Conservation (phyloP, 2,329 filamentous ascomycete genomes). For the Xylariaceae sp. region DNA sequence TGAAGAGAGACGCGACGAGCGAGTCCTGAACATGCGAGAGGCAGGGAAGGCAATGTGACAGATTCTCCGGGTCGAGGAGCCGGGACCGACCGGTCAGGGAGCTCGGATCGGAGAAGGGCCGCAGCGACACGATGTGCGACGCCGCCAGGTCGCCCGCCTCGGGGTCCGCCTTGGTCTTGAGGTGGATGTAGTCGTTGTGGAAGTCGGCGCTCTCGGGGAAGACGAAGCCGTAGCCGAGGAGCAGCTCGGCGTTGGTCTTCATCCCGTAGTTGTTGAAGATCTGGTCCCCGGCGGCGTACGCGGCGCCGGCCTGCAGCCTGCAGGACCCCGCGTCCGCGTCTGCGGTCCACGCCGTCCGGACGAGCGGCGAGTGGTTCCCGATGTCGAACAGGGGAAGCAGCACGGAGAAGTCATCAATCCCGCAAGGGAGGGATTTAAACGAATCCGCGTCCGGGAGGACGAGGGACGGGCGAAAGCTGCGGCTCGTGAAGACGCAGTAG, state of each 20-base stretch:
- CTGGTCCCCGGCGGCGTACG: conserved; percentile 39
- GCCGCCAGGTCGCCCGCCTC: conserved; percentile 19
- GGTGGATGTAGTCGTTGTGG: conserved; percentile 54
- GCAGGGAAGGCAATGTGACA: conserved; percentile 27
- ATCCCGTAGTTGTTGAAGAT: conserved; percentile 56
- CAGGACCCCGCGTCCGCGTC: conserved; percentile 32
- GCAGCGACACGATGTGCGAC: conserved; percentile 40
- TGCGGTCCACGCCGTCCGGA: conserved; percentile 48
- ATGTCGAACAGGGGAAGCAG: conserved; percentile 65
- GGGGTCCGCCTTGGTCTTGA: conserved; percentile 36
- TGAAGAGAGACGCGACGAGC: conserved; percentile 43
- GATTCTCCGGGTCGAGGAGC: conserved; percentile 24
- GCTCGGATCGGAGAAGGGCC: conserved; percentile 38
- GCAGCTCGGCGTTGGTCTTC: conserved; percentile 66
- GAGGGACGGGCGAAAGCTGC: conserved; percentile 57
- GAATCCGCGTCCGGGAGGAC: conserved; percentile 35
- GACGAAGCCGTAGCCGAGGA: conserved; percentile 57
- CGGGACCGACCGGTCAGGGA: conserved; percentile 39
- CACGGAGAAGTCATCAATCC: conserved; percentile 56
- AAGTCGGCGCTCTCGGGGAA: conserved; percentile 38
- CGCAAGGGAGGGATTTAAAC: conserved; percentile 27
- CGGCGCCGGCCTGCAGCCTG: conserved; percentile 33
- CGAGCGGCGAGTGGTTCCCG: conserved; percentile 60
- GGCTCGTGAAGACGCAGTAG: conserved; percentile 56
- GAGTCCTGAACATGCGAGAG: conserved; percentile 46